Evolutionary conservation across 2,329 filamentous ascomycete species (phyloP).

Genomic region (Penicillium fuscoglaucum): DNA sequence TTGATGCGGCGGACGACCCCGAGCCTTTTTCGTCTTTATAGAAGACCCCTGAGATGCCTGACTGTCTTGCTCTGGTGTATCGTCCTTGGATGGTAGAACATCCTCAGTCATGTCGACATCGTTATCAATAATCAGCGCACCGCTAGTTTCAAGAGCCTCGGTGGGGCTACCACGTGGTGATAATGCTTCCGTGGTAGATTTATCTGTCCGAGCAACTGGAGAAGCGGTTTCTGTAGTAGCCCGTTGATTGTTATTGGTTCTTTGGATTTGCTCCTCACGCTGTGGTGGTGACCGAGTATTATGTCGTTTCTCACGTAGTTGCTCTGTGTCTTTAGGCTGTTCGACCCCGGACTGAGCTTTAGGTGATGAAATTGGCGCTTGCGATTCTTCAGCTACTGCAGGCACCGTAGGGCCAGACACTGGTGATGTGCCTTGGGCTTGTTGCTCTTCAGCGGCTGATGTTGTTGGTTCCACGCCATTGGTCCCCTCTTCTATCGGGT

Average conservation of each 20-base stretch:
- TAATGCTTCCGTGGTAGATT: not conserved
- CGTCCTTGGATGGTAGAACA: not conserved
- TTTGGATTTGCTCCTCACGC: not conserved
- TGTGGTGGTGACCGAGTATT: slow-evolving; percentile 11
- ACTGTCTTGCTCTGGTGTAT: not conserved
- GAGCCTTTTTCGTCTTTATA: not conserved
- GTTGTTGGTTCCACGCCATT: not conserved
- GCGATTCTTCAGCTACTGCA: not conserved
- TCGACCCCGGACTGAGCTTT: not conserved
- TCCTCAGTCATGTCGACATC: not conserved
- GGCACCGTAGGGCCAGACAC: not conserved
- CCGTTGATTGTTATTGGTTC: not conserved
- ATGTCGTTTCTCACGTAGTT: not conserved
- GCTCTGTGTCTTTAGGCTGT: not conserved
- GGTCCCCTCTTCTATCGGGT: not conserved
- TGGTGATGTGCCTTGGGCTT: not conserved
- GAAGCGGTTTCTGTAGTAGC: not conserved
- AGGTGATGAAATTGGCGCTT: not conserved
- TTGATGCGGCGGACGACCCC: not conserved
- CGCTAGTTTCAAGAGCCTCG: not conserved
- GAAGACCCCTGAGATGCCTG: not conserved
- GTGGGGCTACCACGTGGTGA: not conserved
- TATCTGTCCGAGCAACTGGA: not conserved
- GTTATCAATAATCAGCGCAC: not conserved
- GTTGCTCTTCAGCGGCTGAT: not conserved